Base-by-base conservation (phyloP, 2,329 filamentous ascomycete genomes). In the Venturiaceae sp. region DNA sequence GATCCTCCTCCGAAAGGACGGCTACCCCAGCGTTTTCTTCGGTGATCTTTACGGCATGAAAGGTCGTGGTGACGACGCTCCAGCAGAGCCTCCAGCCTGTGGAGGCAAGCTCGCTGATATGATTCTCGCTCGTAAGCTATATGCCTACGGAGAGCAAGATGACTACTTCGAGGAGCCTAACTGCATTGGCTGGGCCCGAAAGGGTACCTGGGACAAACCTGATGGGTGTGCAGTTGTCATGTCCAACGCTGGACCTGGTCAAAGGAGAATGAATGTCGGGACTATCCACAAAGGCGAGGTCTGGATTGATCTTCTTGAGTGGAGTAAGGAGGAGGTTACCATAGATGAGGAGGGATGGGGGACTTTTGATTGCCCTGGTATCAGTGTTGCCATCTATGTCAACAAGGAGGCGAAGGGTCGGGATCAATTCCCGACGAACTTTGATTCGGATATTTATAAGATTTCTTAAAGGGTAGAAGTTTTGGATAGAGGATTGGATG, bases 21-120 rank as follows among this genome's bases (percentile, higher is more conserved):
- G 85, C 16, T 78, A 83, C 30, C 86, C 86, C 0, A 88, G 83
- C 64, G 73, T 88, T 36, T 90, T 90, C 68, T 89, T 84, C 66
- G 84, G 85, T 26, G 85, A 89, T 65, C 68, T 88, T 0, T 87
- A 86, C 68, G 85, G 85, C 23, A 83, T 84, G 53, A 72, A 75
- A 55, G 77, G 72, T n/a, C 71, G 69, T 52, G 66, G 71, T 53
- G 44, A 57, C 26, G 55, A 57, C 11, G 73, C 79, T 28, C 73
- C 76, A n/a, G 73, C 78, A 3, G 75, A 80, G 59, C 72, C 71
- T 3, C 83, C 83, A 0, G 73, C 79, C 3, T 81, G 79, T 58
- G 77, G 76, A 32, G 77, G 76, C 9, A 77, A 76, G 52, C 74
- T 88, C 1, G 80, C 83, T 0, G 76, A 79, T 16, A 74, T 89